Percentiles rank a stretch among this genome's conserved stretches.
Conservation (phyloP, 1,284 basidiomycete species). For the Farysia itapuensis region DNA sequence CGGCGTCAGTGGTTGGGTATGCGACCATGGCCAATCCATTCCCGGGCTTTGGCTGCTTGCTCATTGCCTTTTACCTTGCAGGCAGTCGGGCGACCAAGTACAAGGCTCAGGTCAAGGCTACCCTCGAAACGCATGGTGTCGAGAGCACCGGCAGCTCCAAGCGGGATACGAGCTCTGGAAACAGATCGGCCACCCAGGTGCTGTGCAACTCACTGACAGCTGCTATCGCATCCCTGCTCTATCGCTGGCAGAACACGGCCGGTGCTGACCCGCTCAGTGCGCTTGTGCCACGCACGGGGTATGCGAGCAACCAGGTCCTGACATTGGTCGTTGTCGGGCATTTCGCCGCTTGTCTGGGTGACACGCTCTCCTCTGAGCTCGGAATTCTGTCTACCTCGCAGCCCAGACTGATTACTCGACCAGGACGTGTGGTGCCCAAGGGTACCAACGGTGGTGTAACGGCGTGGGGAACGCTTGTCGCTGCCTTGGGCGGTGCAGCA, state of each 20-base stretch:
- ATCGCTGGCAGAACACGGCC: not conserved
- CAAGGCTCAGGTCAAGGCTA: constrained; percentile 67
- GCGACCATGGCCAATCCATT: constrained; percentile 47
- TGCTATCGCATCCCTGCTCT: constrained; percentile 2
- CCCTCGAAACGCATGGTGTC: constrained; percentile 66
- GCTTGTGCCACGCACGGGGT: not conserved
- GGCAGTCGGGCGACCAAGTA: constrained; percentile 82
- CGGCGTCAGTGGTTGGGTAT: constrained; percentile 44
- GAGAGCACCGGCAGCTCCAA: not conserved
- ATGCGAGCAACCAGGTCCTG: constrained; percentile 2
- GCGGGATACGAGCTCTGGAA: constrained; percentile 27
- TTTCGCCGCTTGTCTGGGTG: constrained; percentile 51
- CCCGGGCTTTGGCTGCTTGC: constrained; percentile 36
- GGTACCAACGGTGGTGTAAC: constrained; percentile 91
- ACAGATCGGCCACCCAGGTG: constrained; percentile 43
- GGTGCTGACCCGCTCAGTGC: constrained; percentile 11
- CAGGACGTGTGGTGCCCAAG: constrained; percentile 81
- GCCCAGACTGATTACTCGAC: constrained; percentile 60
- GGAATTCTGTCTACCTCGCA: constrained; percentile 39
- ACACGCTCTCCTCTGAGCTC: constrained; percentile 49
- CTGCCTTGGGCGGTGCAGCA: constrained; percentile 70
- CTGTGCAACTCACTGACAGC: constrained; percentile 39
- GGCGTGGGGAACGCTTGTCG: constrained; percentile 72
- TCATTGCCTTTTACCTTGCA: constrained; percentile 65
- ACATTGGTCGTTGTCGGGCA: constrained; percentile 38